These are phyloP conservation scores for Breynia disticha DNA, from an alignment of 441 rosid genomes.

Conservation along the genomic window DNA sequence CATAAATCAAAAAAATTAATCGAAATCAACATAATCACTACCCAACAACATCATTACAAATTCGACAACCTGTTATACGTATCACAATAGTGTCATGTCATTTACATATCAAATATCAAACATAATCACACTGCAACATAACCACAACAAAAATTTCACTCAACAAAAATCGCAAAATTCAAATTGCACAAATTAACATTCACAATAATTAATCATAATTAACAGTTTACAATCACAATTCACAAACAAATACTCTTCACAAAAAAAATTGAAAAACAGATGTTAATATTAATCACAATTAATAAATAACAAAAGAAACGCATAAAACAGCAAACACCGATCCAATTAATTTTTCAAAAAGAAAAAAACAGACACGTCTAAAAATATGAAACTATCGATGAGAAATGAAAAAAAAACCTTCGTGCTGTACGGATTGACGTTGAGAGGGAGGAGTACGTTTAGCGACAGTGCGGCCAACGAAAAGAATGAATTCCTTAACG, in stretches of 20 bases:
- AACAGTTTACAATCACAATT: not conserved
- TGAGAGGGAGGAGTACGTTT: conserved; percentile 70
- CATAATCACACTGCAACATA: not conserved
- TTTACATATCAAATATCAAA: not conserved
- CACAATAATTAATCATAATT: not conserved
- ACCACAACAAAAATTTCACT: too few species aligned
- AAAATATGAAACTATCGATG: not conserved
- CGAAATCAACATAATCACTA: not conserved
- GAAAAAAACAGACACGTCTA: too few species aligned
- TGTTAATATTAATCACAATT: too few species aligned
- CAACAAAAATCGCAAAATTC: not conserved
- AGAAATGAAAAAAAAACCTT: conserved; percentile 38
- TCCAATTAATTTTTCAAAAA: too few species aligned
- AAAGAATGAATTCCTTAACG: conserved; percentile 79
- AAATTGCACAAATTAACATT: not conserved
- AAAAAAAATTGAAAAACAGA: too few species aligned
- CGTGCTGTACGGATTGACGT: conserved; percentile 90
- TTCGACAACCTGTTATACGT: not conserved
- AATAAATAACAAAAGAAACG: too few species aligned
- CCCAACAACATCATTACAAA: not conserved
- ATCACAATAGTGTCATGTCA: not conserved
- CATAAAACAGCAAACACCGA: too few species aligned
- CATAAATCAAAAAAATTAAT: not conserved
- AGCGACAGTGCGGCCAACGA: conserved; percentile 86
- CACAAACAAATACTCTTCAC: not conserved